A percentile compares a stretch with the other conserved stretches of the same genome.
Conservation (phyloP, 345 rosid species). For the Euphorbia peplus region DNA sequence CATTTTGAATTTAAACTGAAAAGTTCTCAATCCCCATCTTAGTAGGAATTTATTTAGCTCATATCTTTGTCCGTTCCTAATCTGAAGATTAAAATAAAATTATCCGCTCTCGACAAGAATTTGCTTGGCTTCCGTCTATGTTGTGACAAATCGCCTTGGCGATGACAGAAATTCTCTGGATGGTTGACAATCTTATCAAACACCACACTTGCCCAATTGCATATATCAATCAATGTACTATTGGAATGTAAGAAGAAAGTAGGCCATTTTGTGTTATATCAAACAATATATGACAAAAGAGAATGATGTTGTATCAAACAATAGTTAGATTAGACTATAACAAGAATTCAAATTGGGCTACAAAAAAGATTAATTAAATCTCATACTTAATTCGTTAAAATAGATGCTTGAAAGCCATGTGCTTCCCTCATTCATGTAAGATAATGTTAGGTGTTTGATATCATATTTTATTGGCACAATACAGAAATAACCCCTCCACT, state of each 20-base stretch:
- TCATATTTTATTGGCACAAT: neutral
- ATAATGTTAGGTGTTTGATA: slow-evolving; percentile 25
- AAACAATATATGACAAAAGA: slow-evolving; percentile 2
- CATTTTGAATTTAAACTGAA: too few relatives aligned
- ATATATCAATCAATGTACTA: neutral
- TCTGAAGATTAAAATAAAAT: too few relatives aligned
- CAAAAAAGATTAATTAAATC: neutral
- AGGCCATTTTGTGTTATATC: neutral
- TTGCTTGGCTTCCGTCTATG: too few relatives aligned
- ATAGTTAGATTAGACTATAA: neutral
- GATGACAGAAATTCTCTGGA: too few relatives aligned
- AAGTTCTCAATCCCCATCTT: too few relatives aligned
- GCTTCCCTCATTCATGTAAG: slow-evolving; percentile 16
- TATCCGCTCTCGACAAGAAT: too few relatives aligned
- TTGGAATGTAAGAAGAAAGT: neutral
- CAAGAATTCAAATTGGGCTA: neutral
- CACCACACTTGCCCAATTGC: neutral
- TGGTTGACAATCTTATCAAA: too few relatives aligned
- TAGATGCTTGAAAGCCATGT: slow-evolving; percentile 30
- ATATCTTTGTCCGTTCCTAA: too few relatives aligned
- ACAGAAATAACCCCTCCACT: too few relatives aligned
- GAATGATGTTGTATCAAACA: neutral
- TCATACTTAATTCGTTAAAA: slow-evolving; percentile 5
- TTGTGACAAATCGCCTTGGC: neutral
- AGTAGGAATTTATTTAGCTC: too few relatives aligned